phyloP scores from a whole-genome alignment of 2,329 filamentous ascomycete species.

The Plectosphaerella plurivora region DNA sequence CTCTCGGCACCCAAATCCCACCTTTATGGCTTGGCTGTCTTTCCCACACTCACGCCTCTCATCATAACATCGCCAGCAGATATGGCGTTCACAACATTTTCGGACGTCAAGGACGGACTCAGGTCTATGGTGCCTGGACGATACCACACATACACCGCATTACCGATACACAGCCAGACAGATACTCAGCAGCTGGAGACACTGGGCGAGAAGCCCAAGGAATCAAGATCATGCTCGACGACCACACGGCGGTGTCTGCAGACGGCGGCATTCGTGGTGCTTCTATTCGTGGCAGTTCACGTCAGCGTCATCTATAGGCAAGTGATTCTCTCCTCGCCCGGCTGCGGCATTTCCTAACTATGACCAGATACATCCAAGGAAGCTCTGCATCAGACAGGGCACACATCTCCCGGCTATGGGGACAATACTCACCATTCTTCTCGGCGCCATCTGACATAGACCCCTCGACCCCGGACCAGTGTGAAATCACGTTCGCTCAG shows the following conservation, averaged over 20 bases:
- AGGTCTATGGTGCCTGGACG: not conserved
- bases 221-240: not conserved
- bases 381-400: not conserved
- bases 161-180: not conserved
- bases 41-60: not conserved
- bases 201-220: not conserved
- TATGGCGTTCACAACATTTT: not conserved
- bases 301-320: not conserved
- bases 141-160: not conserved
- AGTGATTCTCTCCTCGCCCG: not conserved
- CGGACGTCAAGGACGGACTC: not conserved
- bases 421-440: slow-evolving; percentile 85
- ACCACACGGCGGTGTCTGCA: not conserved
- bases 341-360: not conserved
- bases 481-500: slow-evolving; percentile 74
- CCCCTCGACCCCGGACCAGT: slow-evolving; percentile 57
- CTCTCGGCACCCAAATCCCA: not conserved
- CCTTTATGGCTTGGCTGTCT: not conserved
- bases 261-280: not conserved
- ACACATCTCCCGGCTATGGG: slow-evolving; percentile 66
- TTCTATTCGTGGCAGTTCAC: not conserved
- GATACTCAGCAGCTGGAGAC: not conserved
- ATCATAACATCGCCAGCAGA: not conserved
- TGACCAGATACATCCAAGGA: not conserved
- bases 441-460: slow-evolving; percentile 65